Percentiles rank a stretch among this genome's conserved stretches.
These are phyloP conservation scores for Torulaspora globosa DNA, from an alignment of 1,139 yeast species.

Conservation along the genomic window DNA sequence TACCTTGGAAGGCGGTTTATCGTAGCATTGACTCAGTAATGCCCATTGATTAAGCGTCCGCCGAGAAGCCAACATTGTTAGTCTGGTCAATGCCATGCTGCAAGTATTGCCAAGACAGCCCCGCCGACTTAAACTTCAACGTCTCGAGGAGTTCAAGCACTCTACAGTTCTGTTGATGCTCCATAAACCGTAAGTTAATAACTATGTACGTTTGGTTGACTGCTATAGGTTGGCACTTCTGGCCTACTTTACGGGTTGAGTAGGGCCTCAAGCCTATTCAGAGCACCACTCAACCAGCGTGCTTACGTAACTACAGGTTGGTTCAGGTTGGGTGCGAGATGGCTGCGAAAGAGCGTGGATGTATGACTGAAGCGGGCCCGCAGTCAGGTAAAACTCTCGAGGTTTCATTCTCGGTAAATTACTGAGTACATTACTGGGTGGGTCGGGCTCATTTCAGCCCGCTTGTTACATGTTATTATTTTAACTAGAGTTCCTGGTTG, in stretches of 20 bases:
- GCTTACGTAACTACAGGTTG: not conserved
- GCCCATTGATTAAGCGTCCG: conserved; percentile 17
- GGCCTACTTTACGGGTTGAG: not conserved
- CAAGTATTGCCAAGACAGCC: not conserved
- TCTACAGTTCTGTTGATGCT: not conserved
- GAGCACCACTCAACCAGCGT: not conserved
- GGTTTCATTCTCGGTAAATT: not conserved
- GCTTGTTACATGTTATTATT: not conserved
- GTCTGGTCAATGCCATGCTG: not conserved
- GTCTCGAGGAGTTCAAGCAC: not conserved
- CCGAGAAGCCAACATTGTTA: conserved; percentile 4
- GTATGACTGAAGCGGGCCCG: too few species aligned
- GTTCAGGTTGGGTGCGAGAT: not conserved
- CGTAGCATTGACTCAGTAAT: conserved; percentile 15
- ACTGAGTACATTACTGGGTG: not conserved
- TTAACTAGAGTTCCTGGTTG: not conserved
- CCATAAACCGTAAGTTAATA: not conserved
- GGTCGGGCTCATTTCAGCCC: not conserved
- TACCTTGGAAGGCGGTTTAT: conserved; percentile 13
- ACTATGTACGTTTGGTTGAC: not conserved
- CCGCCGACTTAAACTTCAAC: not conserved
- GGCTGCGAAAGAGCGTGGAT: too few species aligned
- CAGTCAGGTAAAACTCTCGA: too few species aligned
- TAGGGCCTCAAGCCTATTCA: not conserved
- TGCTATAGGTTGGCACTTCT: not conserved